phyloP scores from a whole-genome alignment of 768 basidiomycete species.

The Collybia nuda region DNA sequence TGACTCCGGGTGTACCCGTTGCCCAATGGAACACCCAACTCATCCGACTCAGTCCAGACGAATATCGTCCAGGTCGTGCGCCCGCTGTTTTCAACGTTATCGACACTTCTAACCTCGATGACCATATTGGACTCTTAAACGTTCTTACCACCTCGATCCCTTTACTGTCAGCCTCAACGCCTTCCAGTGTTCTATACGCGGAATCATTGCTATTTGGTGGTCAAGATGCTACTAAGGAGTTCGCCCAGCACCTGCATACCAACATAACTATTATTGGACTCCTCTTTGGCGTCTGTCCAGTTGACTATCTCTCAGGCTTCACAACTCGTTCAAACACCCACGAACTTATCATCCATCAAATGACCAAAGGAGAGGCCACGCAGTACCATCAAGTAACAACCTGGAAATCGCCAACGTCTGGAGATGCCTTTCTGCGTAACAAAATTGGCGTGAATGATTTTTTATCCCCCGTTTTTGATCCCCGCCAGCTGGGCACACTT shows the following conservation, averaged over 20 bases:
- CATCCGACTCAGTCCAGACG: conserved; percentile 26
- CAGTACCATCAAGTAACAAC: conserved; percentile 36
- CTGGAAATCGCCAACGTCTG: conserved; percentile 32
- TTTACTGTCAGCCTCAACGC: conserved; percentile 17
- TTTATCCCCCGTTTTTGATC: conserved; percentile 16
- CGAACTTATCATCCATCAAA: conserved; percentile 21
- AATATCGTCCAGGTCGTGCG: conserved; percentile 18
- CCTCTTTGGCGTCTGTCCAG: conserved; percentile 33
- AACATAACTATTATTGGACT: conserved; percentile 32
- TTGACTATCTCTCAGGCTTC: conserved; percentile 33
- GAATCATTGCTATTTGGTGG: conserved; percentile 25
- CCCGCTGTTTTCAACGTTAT: conserved; percentile 36
- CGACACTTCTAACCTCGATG: conserved; percentile 39
- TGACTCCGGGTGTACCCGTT: conserved; percentile 15
- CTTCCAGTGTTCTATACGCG: conserved; percentile 26
- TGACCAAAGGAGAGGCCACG: conserved; percentile 1
- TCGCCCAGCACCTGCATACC: conserved; percentile 27
- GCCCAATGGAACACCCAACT: conserved; percentile 22
- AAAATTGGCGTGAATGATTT: not conserved
- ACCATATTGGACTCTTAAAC: conserved; percentile 39
- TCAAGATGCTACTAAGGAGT: conserved; percentile 27
- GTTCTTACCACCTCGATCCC: conserved; percentile 29
- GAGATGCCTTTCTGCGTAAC: conserved; percentile 14
- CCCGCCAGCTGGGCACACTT: conserved; percentile 28
- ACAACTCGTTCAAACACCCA: conserved; percentile 33